Evolutionary conservation across 1,284 basidiomycete genomes (phyloP), one percentile per base, ranked within the genome.

Genomic region (Microbotryomycetes sp.): DNA sequence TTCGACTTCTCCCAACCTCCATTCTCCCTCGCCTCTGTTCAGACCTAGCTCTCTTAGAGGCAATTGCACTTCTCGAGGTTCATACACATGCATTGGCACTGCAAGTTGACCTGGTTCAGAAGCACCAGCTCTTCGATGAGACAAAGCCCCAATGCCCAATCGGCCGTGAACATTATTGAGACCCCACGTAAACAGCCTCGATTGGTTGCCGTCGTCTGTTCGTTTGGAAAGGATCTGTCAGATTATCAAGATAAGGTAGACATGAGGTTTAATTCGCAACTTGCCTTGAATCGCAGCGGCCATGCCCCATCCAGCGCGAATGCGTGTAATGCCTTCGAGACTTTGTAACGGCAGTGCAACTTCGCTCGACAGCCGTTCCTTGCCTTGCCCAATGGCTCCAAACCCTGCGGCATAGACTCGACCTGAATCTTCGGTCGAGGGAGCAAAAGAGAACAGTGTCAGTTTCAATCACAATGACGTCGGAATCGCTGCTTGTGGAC

Each of bases 391-490:
- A 5, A 68, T 45, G 3, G 64, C 64, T 12, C 67, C 67, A 15
- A 26, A 68, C 1, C 67, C 67, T 5, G 58, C 55, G 4, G 67
- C 54, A 31, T 66, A 68, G 46, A 68, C 62, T 3, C 58, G 57
- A 23, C 65, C 56, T 14, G 36, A 53, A 45, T 68, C 67, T 68
- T 45, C 16, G 19, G 7, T n/a, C 23, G 23, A 4, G 2, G 45
- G 22, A 7, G 25, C 9, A 25, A 4, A 25, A 29, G 45, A 22
- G 14, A 23, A 26, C 1, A 26, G 4, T 1, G 49, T 54, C 52
- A 42, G 60, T 15, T 19, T 1, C 12, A 15, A 22, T 49, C 48
- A 14, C 28, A 6, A 2, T 16, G 2, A 19, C 6, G n/a, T 7
- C 12, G 15, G 15, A 3, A 3, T 7, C n/a, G 49, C n/a, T n/a